Percentiles rank a stretch among this genome's conserved stretches.
Evolutionary conservation across 331 rosid genomes (phyloP).

Genomic region (Acacia pycnantha): DNA sequence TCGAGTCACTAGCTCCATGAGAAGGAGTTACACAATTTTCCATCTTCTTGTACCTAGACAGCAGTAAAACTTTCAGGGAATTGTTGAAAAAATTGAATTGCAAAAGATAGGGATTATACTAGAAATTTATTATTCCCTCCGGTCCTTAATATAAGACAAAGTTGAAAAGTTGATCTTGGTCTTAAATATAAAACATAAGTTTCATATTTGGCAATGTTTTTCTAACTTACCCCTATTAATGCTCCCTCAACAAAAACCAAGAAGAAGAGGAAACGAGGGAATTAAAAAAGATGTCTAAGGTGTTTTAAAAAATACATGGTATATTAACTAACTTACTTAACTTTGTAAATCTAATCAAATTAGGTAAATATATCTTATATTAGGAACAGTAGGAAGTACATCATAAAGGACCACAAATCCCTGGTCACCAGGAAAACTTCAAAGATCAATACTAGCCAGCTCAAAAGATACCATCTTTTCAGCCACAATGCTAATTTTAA

Average conservation of each 20-base stretch:
- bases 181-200: no score
- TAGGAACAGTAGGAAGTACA: background rate
- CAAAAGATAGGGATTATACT: background rate
- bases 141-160: no score
- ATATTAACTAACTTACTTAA: no score
- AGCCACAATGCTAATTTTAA: background rate
- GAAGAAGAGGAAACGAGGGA: no score
- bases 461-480: background rate
- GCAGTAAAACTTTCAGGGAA: slow-evolving; percentile 17
- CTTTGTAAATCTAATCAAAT: no score
- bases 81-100: background rate
- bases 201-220: no score
- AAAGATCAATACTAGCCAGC: background rate
- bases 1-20: slow-evolving; percentile 28
- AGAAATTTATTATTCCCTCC: background rate
- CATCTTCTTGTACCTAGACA: slow-evolving; percentile 81
- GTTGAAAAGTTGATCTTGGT: no score
- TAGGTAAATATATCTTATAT: no score
- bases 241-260: no score
- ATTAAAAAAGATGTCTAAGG: no score
- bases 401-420: background rate
- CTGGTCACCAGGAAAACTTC: background rate
- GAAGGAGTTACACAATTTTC: slow-evolving; percentile 64
- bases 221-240: no score
- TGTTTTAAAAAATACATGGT: no score